Evolutionary conservation across 495 filamentous ascomycete species (phyloP).

Genomic region (Lentithecium fluviatile): DNA sequence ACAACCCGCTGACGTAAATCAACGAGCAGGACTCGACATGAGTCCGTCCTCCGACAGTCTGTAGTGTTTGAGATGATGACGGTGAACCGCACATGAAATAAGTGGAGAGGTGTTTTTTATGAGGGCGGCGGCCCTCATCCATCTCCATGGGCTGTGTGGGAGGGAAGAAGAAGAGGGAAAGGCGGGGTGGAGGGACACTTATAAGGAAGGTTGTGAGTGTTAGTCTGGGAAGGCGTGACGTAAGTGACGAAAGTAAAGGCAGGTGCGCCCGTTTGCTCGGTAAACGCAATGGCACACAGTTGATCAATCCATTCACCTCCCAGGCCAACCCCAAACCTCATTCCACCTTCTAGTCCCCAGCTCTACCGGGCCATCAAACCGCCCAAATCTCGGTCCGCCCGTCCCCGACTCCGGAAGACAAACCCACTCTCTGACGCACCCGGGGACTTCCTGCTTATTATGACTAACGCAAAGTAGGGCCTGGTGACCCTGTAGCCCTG

Average conservation of each 20-base stretch:
- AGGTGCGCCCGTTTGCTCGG: not conserved
- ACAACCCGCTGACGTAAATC: too few relatives aligned
- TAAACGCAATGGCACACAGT: not conserved
- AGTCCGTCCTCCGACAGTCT: not conserved
- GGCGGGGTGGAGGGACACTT: not conserved
- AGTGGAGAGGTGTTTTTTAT: not conserved
- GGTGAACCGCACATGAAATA: not conserved
- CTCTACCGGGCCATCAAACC: conserved; percentile 56
- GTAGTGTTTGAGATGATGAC: not conserved
- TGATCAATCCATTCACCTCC: not conserved
- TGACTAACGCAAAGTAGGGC: conserved; percentile 86
- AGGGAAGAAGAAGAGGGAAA: not conserved
- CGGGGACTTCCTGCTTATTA: conserved; percentile 83
- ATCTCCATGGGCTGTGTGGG: not conserved
- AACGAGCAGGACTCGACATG: not conserved
- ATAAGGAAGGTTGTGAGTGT: too few relatives aligned
- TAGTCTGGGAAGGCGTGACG: too few relatives aligned
- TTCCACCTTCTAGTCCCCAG: conserved; percentile 55
- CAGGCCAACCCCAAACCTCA: conserved; percentile 53
- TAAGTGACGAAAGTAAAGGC: not conserved
- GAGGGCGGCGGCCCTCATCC: not conserved
- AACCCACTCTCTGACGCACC: conserved; percentile 74
- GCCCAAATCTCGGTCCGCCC: conserved; percentile 58
- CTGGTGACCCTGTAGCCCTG: conserved; percentile 63
- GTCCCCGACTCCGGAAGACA: conserved; percentile 67